Evolutionary conservation across 1,139 yeast species (phyloP).

Genomic region (Yamadazyma aaseri): DNA sequence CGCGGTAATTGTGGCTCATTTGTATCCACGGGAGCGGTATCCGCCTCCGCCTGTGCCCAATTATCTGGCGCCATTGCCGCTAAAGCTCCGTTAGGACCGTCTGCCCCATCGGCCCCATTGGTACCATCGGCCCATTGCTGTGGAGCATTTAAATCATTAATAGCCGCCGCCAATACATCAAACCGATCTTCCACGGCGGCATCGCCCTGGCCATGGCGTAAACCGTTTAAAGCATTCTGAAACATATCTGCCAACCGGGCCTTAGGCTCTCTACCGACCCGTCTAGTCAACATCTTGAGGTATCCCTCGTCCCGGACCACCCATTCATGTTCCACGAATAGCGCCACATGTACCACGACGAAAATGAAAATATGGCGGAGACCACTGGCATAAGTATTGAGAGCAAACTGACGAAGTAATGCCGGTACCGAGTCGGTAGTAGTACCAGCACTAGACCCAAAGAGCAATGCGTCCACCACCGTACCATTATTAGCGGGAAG

Average conservation of each 20-base stretch:
- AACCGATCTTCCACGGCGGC: constrained; percentile 1
- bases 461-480: constrained; percentile 42
- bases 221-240: constrained; percentile 27
- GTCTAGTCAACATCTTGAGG: constrained; percentile 50
- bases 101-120: neutral
- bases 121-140: neutral
- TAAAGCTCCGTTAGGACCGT: neutral
- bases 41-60: too few species aligned
- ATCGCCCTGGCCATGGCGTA: constrained; percentile 25
- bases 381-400: constrained; percentile 43
- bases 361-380: constrained; percentile 35
- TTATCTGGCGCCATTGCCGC: too few species aligned
- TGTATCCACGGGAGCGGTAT: too few species aligned
- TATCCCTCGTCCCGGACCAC: constrained; percentile 71
- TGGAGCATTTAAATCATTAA: neutral
- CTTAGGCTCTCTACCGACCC: constrained; percentile 58
- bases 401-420: constrained; percentile 19
- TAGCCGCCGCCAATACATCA: too few species aligned
- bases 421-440: neutral
- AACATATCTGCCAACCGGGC: constrained; percentile 41
- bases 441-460: constrained; percentile 30
- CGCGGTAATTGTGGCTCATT: too few species aligned
- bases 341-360: constrained; percentile 42
- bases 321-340: constrained; percentile 66
- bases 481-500: constrained; percentile 39